A percentile compares a stretch with the other conserved stretches of the same genome.
phyloP scores from a whole-genome alignment of 768 basidiomycete genomes.

The Basidioascus undulatus region DNA sequence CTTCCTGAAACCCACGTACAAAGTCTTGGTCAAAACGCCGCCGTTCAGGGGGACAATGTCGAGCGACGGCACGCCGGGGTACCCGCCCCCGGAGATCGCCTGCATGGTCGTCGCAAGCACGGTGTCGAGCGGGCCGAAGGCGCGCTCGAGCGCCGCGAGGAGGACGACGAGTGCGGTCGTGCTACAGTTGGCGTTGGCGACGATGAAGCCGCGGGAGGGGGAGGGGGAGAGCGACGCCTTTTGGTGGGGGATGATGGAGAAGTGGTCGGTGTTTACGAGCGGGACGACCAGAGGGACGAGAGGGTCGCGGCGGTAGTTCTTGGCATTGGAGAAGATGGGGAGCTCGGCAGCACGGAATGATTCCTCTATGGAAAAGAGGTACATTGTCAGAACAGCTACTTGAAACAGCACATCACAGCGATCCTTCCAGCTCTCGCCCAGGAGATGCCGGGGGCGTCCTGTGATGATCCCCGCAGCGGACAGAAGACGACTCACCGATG shows the following conservation, averaged over 20 bases:
- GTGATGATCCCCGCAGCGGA: not conserved
- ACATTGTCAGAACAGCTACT: not conserved
- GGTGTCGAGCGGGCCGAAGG: constrained; percentile 82
- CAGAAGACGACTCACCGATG: constrained; percentile 38
- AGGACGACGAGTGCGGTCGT: constrained; percentile 83
- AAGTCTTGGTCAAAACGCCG: no score
- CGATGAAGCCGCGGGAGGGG: constrained; percentile 66
- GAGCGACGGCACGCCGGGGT: constrained; percentile 69
- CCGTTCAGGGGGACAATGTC: no score
- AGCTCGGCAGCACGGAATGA: constrained; percentile 70
- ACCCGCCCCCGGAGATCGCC: constrained; percentile 93
- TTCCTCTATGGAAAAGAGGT: constrained; percentile 38
- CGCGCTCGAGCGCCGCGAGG: constrained; percentile 64
- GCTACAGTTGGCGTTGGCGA: constrained; percentile 95
- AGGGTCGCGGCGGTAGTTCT: constrained; percentile 80
- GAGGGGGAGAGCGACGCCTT: constrained; percentile 28
- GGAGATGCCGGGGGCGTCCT: no score
- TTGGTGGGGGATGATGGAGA: constrained; percentile 66
- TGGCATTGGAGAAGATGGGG: constrained; percentile 89
- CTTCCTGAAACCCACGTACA: no score
- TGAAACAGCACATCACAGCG: no score
- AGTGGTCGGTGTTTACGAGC: constrained; percentile 69
- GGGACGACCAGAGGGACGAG: constrained; percentile 87
- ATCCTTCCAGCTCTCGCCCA: no score
- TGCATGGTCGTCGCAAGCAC: constrained; percentile 89